Percentiles rank a stretch among this genome's conserved stretches.
Evolutionary conservation across 2,329 filamentous ascomycete species (phyloP).

Genomic region (Penicillium crustosum): DNA sequence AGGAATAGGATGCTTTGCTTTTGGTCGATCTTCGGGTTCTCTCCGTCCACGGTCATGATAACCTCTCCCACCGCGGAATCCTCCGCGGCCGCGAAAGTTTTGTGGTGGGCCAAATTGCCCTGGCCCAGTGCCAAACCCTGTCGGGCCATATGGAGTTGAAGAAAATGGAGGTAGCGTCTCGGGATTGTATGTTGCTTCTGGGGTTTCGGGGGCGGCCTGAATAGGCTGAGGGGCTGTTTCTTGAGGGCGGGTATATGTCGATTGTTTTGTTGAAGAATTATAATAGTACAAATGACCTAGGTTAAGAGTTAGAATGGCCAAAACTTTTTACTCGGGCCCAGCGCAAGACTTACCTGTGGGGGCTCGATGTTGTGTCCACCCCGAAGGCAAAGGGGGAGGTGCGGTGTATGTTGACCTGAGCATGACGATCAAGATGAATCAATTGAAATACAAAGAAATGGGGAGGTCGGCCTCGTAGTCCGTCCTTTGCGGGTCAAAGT

Average conservation of each 20-base stretch:
- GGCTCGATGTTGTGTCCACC: constrained; percentile 92
- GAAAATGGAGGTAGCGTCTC: constrained; percentile 39
- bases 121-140: constrained; percentile 18
- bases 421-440: constrained; percentile 50
- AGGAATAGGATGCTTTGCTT: constrained; percentile 74
- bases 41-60: constrained; percentile 61
- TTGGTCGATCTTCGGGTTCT: constrained; percentile 77
- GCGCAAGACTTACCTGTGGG: constrained; percentile 60
- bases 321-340: constrained; percentile 8
- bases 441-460: neutral
- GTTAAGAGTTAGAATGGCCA: constrained; percentile 19
- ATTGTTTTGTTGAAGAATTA: constrained; percentile 76
- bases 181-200: constrained; percentile 35
- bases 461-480: neutral
- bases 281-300: constrained; percentile 84
- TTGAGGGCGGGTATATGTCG: constrained; percentile 79
- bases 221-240: constrained; percentile 30
- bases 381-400: constrained; percentile 66
- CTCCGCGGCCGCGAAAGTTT: constrained; percentile 48
- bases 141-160: constrained; percentile 37
- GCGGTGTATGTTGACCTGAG: constrained; percentile 75
- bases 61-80: constrained; percentile 52
- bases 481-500: constrained; percentile 10
- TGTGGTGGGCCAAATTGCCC: constrained; percentile 18
- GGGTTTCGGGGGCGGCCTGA: constrained; percentile 46